phyloP scores from a whole-genome alignment of 495 filamentous ascomycete genomes.

The Jackrogersella minutella region DNA sequence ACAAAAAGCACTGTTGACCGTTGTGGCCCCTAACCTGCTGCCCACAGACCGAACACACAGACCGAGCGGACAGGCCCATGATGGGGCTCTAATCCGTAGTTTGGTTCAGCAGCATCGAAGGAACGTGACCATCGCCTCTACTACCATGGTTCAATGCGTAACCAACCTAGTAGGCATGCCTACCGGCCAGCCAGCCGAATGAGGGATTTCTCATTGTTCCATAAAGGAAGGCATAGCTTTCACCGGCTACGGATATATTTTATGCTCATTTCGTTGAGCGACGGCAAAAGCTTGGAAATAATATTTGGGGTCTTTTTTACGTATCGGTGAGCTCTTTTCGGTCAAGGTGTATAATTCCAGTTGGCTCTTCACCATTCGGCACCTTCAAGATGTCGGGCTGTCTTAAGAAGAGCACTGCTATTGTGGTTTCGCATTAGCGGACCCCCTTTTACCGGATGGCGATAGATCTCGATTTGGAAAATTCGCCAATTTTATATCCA shows the following conservation, averaged over 20 bases:
- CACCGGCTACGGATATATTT: constrained; percentile 25
- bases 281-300: constrained; percentile 17
- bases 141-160: constrained; percentile 32
- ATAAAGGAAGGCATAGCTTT: constrained; percentile 22
- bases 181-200: constrained; percentile 25
- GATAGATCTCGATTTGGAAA: constrained; percentile 28
- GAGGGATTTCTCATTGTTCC: constrained; percentile 35
- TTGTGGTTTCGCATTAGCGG: constrained; percentile 24
- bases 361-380: constrained; percentile 29
- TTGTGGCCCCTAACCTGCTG: constrained; percentile 25
- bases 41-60: constrained; percentile 40
- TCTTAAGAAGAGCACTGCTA: background rate
- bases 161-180: constrained; percentile 10
- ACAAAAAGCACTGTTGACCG: constrained; percentile 26
- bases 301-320: constrained; percentile 7
- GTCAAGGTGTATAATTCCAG: constrained; percentile 34
- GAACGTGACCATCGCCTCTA: constrained; percentile 31
- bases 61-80: constrained; percentile 33
- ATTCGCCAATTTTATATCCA: constrained; percentile 10
- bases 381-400: constrained; percentile 5
- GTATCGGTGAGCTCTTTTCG: constrained; percentile 36
- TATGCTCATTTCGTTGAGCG: constrained; percentile 8
- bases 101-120: constrained; percentile 36
- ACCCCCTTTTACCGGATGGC: constrained; percentile 3
- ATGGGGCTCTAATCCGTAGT: constrained; percentile 40